Percentiles rank a stretch among this genome's conserved stretches.
phyloP scores from a whole-genome alignment of 257 asterid genomes.

The Salvia splendens region DNA sequence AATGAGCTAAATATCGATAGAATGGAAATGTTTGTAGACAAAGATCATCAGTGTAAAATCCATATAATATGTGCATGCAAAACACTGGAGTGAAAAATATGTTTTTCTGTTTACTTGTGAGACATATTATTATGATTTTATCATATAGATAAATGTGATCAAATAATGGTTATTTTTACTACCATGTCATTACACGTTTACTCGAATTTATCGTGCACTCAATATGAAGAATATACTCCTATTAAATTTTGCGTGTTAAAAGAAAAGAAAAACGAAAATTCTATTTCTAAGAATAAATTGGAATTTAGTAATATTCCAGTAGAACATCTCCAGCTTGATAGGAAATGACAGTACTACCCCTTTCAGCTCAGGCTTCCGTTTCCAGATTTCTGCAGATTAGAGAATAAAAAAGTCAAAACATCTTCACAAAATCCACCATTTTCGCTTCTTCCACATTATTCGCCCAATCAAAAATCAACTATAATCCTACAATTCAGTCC shows the following conservation, averaged over 20 bases:
- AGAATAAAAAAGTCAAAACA: neutral
- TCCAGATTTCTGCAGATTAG: slow-evolving; percentile 27
- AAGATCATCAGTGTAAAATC: no score
- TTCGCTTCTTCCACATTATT: slow-evolving; percentile 4
- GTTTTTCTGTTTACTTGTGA: no score
- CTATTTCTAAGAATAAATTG: neutral
- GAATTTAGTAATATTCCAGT: slow-evolving; percentile 3
- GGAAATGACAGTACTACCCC: slow-evolving; percentile 24
- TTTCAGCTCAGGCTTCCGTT: neutral
- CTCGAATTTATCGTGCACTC: no score
- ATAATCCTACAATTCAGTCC: neutral
- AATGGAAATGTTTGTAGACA: no score
- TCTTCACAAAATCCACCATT: neutral
- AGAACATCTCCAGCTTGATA: neutral
- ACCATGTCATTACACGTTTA: no score
- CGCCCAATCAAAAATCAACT: slow-evolving; percentile 18
- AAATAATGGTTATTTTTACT: no score
- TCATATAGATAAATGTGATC: no score
- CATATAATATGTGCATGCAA: no score
- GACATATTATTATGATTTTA: no score
- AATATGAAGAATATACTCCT: no score
- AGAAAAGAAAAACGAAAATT: neutral
- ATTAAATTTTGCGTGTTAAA: neutral
- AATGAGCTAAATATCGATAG: no score
- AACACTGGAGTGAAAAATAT: no score